Percentiles rank a stretch among this genome's conserved stretches.
phyloP scores from a whole-genome alignment of 371 early-diverging fungal species.

The Zychaea mexicana region DNA sequence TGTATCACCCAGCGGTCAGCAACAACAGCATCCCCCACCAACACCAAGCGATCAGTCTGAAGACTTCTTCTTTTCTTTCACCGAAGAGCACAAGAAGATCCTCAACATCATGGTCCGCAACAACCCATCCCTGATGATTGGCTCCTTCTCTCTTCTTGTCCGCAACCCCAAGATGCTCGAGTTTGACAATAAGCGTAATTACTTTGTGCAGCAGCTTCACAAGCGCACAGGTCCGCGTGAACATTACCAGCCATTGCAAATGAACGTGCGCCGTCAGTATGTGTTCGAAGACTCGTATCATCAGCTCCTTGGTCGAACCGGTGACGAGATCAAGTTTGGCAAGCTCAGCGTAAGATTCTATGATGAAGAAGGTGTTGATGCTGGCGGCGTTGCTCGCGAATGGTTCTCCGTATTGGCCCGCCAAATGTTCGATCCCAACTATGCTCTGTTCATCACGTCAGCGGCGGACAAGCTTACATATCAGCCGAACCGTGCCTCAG shows the following conservation, averaged over 20 bases:
- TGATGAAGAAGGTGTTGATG: constrained; percentile 99
- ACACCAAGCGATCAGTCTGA: constrained; percentile 33
- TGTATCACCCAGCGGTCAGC: background rate
- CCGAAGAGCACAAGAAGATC: constrained; percentile 94
- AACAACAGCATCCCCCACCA: constrained; percentile 23
- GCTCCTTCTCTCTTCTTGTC: constrained; percentile 95
- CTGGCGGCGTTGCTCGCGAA: constrained; percentile 98
- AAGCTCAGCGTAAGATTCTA: constrained; percentile 94
- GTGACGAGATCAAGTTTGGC: constrained; percentile 92
- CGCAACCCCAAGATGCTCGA: constrained; percentile 97
- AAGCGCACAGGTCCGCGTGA: constrained; percentile 72
- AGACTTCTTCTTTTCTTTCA: constrained; percentile 84
- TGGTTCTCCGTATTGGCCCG: constrained; percentile 97
- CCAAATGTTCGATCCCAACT: constrained; percentile 99
- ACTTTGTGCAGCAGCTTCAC: constrained; percentile 93
- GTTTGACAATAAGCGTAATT: constrained; percentile 98
- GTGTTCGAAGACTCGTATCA: constrained; percentile 98
- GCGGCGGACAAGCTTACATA: constrained; percentile 96
- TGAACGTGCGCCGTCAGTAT: constrained; percentile 91
- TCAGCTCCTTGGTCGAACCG: constrained; percentile 87
- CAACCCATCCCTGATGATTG: constrained; percentile 94
- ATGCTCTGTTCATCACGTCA: constrained; percentile 96
- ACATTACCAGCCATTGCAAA: constrained; percentile 72
- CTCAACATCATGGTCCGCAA: constrained; percentile 97
- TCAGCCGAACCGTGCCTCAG: constrained; percentile 95